Conservation (phyloP, 495 filamentous ascomycete genomes). For the Neurospora sp. region DNA sequence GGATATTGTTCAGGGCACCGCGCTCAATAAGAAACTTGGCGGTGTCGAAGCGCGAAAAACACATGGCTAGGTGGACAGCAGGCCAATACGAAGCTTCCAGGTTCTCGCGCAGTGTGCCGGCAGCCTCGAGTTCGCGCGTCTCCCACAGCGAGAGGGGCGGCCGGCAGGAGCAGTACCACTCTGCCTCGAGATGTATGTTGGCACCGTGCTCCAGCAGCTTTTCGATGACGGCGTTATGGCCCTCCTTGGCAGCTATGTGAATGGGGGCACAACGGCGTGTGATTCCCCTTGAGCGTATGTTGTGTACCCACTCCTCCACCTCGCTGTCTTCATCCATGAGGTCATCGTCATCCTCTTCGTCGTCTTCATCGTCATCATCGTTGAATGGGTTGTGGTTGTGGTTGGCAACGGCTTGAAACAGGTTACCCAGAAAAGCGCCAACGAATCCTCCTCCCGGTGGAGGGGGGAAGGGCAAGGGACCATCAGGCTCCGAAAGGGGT, state of each 20-base stretch:
- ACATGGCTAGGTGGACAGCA: constrained; percentile 9
- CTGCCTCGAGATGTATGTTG: background rate
- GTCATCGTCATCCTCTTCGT: background rate
- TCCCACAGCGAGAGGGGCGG: background rate
- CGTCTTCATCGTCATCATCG: background rate
- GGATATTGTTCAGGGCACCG: background rate
- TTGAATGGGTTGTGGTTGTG: background rate
- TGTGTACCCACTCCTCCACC: background rate
- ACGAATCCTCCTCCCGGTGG: background rate
- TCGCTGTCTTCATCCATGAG: background rate
- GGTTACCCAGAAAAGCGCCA: background rate
- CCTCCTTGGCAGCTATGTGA: background rate
- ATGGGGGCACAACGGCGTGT: background rate
- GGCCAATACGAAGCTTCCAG: constrained; percentile 1
- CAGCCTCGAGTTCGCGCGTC: background rate
- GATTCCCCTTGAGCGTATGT: background rate
- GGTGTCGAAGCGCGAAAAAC: background rate
- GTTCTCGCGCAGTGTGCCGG: background rate
- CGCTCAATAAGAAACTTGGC: constrained; percentile 5
- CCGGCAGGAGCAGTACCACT: background rate
- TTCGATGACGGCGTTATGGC: constrained; percentile 22
- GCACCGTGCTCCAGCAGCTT: constrained; percentile 24
- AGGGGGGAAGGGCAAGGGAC: background rate
- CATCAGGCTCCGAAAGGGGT: background rate
- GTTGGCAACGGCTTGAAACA: background rate